phyloP scores from a whole-genome alignment of 2,329 filamentous ascomycete genomes.

The Metarhizium album region DNA sequence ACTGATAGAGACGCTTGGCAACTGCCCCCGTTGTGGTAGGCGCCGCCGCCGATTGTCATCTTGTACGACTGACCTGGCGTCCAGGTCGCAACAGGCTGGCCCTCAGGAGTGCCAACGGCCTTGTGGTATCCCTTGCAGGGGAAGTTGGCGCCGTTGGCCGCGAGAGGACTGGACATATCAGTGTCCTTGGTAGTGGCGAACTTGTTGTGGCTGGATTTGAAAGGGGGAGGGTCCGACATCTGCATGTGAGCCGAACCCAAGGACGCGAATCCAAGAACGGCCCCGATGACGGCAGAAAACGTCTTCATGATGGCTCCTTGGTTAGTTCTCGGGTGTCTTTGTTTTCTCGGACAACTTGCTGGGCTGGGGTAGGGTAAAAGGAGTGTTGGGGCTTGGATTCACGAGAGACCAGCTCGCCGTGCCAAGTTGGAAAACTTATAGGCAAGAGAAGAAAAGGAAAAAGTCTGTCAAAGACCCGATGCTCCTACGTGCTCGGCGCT shows the following conservation, averaged over 20 bases:
- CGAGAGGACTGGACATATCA: constrained; percentile 59
- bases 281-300: constrained; percentile 24
- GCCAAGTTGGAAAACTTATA: background rate
- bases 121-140: constrained; percentile 61
- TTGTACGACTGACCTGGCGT: constrained; percentile 50
- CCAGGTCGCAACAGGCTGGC: constrained; percentile 49
- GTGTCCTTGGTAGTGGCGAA: constrained; percentile 49
- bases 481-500: background rate
- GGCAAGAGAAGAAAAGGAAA: background rate
- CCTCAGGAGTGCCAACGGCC: constrained; percentile 35
- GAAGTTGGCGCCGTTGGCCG: constrained; percentile 50
- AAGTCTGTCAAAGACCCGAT: constrained; percentile 1
- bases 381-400: background rate
- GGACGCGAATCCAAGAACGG: constrained; percentile 31
- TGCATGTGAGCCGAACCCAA: constrained; percentile 44
- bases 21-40: constrained; percentile 57
- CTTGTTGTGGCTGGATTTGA: constrained; percentile 42
- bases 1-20: constrained; percentile 69
- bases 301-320: constrained; percentile 26
- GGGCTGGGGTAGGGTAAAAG: background rate
- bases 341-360: background rate
- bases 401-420: background rate
- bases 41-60: constrained; percentile 52
- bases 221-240: constrained; percentile 40
- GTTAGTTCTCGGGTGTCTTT: background rate